Evolutionary conservation across 805 yeast species (phyloP).

Genomic region (Candida maris): DNA sequence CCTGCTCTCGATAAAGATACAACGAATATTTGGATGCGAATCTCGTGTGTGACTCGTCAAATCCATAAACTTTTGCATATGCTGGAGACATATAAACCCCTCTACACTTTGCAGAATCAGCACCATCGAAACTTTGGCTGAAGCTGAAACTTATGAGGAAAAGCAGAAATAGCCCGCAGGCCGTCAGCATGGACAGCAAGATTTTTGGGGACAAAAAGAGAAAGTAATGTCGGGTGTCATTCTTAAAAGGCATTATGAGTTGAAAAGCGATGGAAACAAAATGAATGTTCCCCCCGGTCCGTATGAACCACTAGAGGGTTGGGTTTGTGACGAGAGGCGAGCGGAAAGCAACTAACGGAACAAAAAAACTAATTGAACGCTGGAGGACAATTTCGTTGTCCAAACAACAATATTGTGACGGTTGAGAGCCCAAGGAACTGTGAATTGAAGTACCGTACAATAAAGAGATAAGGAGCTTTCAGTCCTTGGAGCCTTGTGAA

Average conservation of each 20-base stretch:
- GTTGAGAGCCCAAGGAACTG: no score
- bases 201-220: slow-evolving; percentile 12
- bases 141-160: slow-evolving; percentile 29
- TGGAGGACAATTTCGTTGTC: no score
- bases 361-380: no score
- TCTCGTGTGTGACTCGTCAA: slow-evolving; percentile 65
- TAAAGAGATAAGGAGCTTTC: no score
- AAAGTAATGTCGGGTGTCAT: slow-evolving; percentile 1
- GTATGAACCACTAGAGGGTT: no score
- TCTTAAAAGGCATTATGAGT: slow-evolving; percentile 1
- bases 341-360: no score
- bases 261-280: slow-evolving; percentile 4
- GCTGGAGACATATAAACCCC: slow-evolving; percentile 80
- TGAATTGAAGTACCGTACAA: no score
- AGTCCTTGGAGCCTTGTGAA: no score
- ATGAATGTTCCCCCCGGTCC: no score
- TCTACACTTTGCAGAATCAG: slow-evolving; percentile 53
- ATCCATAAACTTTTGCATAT: slow-evolving; percentile 69
- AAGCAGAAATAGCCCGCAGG: slow-evolving; percentile 24
- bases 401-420: no score
- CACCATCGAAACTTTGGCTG: slow-evolving; percentile 33
- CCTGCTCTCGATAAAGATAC: slow-evolving; percentile 83
- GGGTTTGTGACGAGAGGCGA: no score
- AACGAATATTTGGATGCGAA: slow-evolving; percentile 82
- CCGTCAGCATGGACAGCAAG: slow-evolving; percentile 15